Percentiles rank a stretch among this genome's conserved stretches.
Conservation (phyloP, 1,284 basidiomycete species). For the Thecaphora frezii region DNA sequence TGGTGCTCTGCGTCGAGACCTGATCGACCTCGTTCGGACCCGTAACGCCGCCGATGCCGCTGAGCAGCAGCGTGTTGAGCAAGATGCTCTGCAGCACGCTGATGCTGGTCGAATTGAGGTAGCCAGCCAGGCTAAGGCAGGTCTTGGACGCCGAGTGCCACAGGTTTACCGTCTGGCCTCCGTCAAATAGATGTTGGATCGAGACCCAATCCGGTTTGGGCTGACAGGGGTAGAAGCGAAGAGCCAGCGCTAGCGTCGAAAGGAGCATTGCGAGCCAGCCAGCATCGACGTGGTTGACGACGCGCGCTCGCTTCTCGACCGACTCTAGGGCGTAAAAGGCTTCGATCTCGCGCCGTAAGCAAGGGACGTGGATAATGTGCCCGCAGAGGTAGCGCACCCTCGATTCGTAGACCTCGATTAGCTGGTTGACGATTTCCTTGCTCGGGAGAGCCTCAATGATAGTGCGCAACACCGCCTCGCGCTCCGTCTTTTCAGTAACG, state of each 20-base stretch:
- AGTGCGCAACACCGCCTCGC: slow-evolving; percentile 50
- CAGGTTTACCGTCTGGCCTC: slow-evolving; percentile 38
- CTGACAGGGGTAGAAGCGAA: slow-evolving; percentile 51
- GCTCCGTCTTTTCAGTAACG: slow-evolving; percentile 23
- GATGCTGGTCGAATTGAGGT: slow-evolving; percentile 39
- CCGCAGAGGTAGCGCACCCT: slow-evolving; percentile 38
- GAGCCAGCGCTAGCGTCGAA: slow-evolving; percentile 43
- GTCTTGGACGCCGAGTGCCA: slow-evolving; percentile 53
- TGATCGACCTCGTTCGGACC: slow-evolving; percentile 13
- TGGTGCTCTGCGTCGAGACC: slow-evolving; percentile 16
- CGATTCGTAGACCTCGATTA: slow-evolving; percentile 47
- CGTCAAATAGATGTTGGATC: slow-evolving; percentile 42
- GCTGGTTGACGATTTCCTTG: slow-evolving; percentile 39
- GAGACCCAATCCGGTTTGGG: slow-evolving; percentile 33
- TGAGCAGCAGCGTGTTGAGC: slow-evolving; percentile 29
- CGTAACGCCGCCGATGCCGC: slow-evolving; percentile 11
- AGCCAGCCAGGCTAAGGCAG: slow-evolving; percentile 45
- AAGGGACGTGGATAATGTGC: slow-evolving; percentile 46
- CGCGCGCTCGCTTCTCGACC: slow-evolving; percentile 46
- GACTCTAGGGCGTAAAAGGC: slow-evolving; percentile 47
- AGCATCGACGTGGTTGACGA: slow-evolving; percentile 49
- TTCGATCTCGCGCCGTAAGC: slow-evolving; percentile 41
- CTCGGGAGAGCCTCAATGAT: slow-evolving; percentile 46
- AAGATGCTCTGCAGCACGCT: slow-evolving; percentile 50
- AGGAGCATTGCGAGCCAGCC: slow-evolving; percentile 52